Base-by-base conservation (phyloP, 2,329 filamentous ascomycete species). In the Trichoderma citrinoviride region DNA sequence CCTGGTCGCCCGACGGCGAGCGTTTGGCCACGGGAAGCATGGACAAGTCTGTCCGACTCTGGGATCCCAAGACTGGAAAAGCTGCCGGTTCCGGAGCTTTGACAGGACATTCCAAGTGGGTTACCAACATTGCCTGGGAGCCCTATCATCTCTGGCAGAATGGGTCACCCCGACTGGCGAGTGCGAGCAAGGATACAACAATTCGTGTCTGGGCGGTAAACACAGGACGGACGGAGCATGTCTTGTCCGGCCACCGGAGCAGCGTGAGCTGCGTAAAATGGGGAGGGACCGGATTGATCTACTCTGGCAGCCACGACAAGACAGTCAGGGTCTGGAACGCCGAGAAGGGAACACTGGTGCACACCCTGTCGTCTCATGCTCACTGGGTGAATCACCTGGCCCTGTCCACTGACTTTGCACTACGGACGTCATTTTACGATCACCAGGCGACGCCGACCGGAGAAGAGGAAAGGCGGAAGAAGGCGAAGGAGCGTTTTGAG, bases 371-470 rank as follows among this genome's bases (percentile, higher is more conserved):
- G 21, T 83, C 90, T 1, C 96, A 99, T 74, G 92, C 91, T 0
- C 95, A 98, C 75, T 96, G 94, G 87, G 91, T 99, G 33, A 99
- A 99, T 74, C 92, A 97, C 73, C 85, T 99, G 23, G 93, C 95
- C 0, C 83, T 99, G 5, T 97, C 93, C 0, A 97, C 93, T 4
- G 95, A 98, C 73, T 95, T 93, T 73, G 93, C 90, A 2, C 82
- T 97, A 41, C 86, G 93, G 56, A 97, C 93, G 0, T 89, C 86
- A 1, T 99, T 89, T 78, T 90, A 91, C 73, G 94, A 98, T 72
- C 93, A 97, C 75, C 88, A 88, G 67, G 80, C 79, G 7, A 80
- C 90, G 0, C 93, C 93, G 0, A 78, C 80, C 0, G 86, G 86
- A 0, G 86, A 88, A 1, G 89, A 90, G 68, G 91, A 84, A 53